Evolutionary conservation across 805 yeast species (phyloP).

Genomic region (Kodamaea jinghongensis): DNA sequence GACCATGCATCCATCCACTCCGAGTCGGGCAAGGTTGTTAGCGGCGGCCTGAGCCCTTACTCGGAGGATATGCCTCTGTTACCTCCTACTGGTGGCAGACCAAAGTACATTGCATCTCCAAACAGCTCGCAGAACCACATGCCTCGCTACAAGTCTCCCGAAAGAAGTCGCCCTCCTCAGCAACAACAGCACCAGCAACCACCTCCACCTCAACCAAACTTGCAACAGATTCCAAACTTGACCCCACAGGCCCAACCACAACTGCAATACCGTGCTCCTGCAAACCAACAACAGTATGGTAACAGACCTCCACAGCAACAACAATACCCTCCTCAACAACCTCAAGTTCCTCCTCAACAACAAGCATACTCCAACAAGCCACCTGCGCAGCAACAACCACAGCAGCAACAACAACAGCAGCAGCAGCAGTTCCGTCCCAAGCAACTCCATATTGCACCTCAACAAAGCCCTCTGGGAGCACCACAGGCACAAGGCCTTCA

Average conservation of each 20-base stretch:
- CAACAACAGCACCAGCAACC: constrained; percentile 13
- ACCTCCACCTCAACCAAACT: too few species aligned
- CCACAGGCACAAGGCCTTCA: constrained; percentile 2
- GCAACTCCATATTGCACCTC: constrained; percentile 1
- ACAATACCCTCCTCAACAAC: constrained; percentile 5
- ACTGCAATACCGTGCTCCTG: too few species aligned
- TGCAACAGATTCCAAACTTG: constrained; percentile 1
- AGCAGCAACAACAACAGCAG: constrained; percentile 6
- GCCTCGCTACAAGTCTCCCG: constrained; percentile 9
- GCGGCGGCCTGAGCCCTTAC: constrained; percentile 15
- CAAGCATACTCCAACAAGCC: constrained; percentile 1
- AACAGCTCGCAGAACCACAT: constrained; percentile 27
- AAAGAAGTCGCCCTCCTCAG: constrained; percentile 9
- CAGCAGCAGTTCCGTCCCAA: constrained; percentile 12
- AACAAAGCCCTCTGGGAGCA: background rate
- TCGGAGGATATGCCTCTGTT: constrained; percentile 16
- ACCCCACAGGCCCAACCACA: too few species aligned
- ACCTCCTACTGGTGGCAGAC: constrained; percentile 18
- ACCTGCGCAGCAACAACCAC: constrained; percentile 8
- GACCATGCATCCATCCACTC: constrained; percentile 25
- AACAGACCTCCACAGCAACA: constrained; percentile 16
- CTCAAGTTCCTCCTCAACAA: constrained; percentile 4
- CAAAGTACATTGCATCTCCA: constrained; percentile 33
- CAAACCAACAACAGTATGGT: too few species aligned
- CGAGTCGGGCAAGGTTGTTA: constrained; percentile 23